Evolutionary conservation across 768 basidiomycete species (phyloP), one percentile per base, ranked within the genome.

Genomic region (Auriculariales sp.): DNA sequence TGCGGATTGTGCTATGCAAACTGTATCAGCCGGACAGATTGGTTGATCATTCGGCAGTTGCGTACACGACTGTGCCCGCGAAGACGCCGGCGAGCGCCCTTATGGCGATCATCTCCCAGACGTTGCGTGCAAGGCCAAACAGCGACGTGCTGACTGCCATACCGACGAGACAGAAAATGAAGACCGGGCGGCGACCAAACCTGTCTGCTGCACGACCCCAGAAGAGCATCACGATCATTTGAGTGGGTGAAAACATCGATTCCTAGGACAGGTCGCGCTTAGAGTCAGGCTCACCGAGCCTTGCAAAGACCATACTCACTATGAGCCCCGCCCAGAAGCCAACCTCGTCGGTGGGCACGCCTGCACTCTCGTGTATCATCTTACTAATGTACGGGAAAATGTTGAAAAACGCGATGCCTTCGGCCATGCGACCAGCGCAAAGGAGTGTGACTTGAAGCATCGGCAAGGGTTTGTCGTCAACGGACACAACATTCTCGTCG

Each of bases 61-160:
- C 46, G 31, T n/a, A 51, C 45, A 55, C 52, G 31, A 46, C 46
- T 2, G 52, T 39, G 19, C 54, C 54, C 7, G 28, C 49, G 46
- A 55, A 55, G 12, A 53, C 28, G 35, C 54, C 54, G 6, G 52
- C 45, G 14, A 55, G 44, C 3, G 48, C 32, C 10, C 54, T 30
- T 3, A 53, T 45, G 6, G 50, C 19, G 12, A 55, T 39, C 54
- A 55, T 55, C 24, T 53, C 49, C 52, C 50, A 53, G 11, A 55
- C 29, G 35, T 27, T 17, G n/a, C n/a, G 46, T 2, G 52, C 27
- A 22, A 53, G 33, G 6, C 54, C 54, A 32, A 55, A 55, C 10
- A 51, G 32, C 9, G 47, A 29, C 15, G 29, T 28, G 14, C 30
- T 46, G 10, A 46, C 30, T 22, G 53, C 48, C 15, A 53, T 33